Conservation (phyloP, 306 rosid genomes). For the Vicia faba region DNA sequence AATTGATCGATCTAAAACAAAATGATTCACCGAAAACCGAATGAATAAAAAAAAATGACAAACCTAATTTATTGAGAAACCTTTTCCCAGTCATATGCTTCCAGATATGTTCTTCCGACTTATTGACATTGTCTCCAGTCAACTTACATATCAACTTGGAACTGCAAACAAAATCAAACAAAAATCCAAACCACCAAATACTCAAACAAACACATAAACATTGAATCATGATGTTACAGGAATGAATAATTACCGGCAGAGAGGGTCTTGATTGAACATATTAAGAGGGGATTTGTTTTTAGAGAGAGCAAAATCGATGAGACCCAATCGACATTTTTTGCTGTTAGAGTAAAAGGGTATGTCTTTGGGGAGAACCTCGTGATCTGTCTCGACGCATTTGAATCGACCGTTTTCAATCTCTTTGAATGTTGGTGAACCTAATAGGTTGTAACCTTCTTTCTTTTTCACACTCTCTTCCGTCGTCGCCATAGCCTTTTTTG, state of each 20-base stretch:
- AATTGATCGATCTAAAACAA: too few species aligned
- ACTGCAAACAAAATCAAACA: constrained; percentile 43
- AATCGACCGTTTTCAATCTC: constrained; percentile 76
- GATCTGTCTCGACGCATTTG: constrained; percentile 83
- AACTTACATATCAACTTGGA: constrained; percentile 84
- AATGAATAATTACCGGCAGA: constrained; percentile 53
- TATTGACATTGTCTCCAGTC: constrained; percentile 80
- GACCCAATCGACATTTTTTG: constrained; percentile 91
- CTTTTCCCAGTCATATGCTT: constrained; percentile 91
- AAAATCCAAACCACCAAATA: constrained; percentile 10
- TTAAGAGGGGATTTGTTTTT: constrained; percentile 72
- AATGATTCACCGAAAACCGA: too few species aligned
- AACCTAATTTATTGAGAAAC: constrained; percentile 90
- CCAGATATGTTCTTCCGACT: constrained; percentile 97
- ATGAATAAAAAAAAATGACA: constrained; percentile 34
- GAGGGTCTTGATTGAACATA: constrained; percentile 79
- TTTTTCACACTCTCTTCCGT: constrained; percentile 32
- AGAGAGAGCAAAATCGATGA: constrained; percentile 68
- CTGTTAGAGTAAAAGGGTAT: constrained; percentile 60
- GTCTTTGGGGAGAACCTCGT: constrained; percentile 72
- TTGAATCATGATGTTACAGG: too few species aligned
- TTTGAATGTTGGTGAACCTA: constrained; percentile 76
- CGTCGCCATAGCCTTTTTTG: constrained; percentile 32
- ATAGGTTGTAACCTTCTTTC: constrained; percentile 70
- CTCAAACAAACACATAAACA: not conserved